A percentile compares a stretch with the other conserved stretches of the same genome.
Conservation (phyloP, 129 eudicot species). For the Artemisia tridentata region DNA sequence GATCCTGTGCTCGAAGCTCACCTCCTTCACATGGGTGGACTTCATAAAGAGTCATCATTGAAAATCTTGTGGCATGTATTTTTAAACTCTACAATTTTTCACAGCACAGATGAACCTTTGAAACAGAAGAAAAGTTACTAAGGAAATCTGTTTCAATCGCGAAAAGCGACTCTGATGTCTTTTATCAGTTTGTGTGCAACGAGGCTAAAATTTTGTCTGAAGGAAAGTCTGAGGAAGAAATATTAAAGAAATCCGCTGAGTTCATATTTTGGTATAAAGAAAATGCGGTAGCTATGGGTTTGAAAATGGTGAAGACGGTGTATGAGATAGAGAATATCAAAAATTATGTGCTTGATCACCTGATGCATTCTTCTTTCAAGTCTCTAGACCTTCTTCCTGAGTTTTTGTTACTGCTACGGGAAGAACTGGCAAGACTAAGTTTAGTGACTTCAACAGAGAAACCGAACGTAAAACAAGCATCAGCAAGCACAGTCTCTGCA, state of each 20-base stretch:
- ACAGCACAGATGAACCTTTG: slow-evolving; percentile 27
- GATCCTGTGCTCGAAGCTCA: slow-evolving; percentile 49
- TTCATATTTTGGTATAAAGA: slow-evolving; percentile 29
- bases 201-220: slow-evolving; percentile 35
- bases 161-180: slow-evolving; percentile 20
- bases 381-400: slow-evolving; percentile 42
- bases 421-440: too few species aligned
- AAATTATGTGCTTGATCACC: slow-evolving; percentile 36
- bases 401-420: slow-evolving; percentile 42
- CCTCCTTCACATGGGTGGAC: slow-evolving; percentile 44
- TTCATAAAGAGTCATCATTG: slow-evolving; percentile 37
- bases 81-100: slow-evolving; percentile 11
- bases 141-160: slow-evolving; percentile 39
- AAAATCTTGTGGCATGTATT: slow-evolving; percentile 47
- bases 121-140: slow-evolving; percentile 38
- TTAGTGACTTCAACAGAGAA: too few species aligned
- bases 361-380: slow-evolving; percentile 33
- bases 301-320: slow-evolving; percentile 16
- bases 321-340: slow-evolving; percentile 37
- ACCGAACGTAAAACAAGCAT: too few species aligned
- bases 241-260: slow-evolving; percentile 19
- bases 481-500: too few species aligned
- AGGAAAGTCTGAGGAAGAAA: slow-evolving; percentile 15
- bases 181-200: slow-evolving; percentile 34
- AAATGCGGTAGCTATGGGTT: slow-evolving; percentile 19